phyloP scores from a whole-genome alignment of 2,329 filamentous ascomycete species.

The Plenodomus tracheiphilus region DNA sequence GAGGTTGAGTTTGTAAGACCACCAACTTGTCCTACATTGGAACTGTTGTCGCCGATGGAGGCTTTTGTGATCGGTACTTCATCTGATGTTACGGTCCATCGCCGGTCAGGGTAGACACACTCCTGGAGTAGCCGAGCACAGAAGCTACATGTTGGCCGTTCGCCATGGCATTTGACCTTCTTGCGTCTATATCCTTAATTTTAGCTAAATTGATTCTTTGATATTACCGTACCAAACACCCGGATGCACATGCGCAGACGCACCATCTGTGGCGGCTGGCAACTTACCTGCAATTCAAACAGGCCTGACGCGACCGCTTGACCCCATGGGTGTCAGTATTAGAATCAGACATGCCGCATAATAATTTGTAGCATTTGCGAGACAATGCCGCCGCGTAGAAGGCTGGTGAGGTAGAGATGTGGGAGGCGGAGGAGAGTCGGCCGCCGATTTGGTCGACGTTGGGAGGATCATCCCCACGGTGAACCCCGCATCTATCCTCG shows the following conservation, averaged over 20 bases:
- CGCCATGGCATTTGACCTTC: conserved; percentile 12
- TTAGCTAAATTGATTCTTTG: not conserved
- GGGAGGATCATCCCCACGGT: not conserved
- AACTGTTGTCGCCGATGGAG: not conserved
- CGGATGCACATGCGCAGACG: too few species aligned
- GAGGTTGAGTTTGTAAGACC: not conserved
- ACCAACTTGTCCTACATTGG: not conserved
- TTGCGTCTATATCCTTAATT: conserved; percentile 1
- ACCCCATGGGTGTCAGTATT: not conserved
- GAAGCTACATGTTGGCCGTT: conserved; percentile 8
- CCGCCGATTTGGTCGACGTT: not conserved
- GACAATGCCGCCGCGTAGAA: not conserved
- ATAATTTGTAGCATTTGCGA: not conserved
- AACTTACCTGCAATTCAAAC: conserved; percentile 10
- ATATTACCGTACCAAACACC: not conserved
- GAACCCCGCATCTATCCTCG: not conserved
- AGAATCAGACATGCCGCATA: not conserved
- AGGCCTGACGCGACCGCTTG: conserved; percentile 5
- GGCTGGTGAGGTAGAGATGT: not conserved
- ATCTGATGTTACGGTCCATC: not conserved
- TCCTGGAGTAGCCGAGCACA: conserved; percentile 6
- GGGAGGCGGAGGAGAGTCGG: not conserved
- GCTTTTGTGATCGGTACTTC: not conserved
- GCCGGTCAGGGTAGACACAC: conserved; percentile 5
- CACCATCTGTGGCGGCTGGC: not conserved